These are phyloP conservation scores for Myrica gale DNA, from an alignment of 306 rosid genomes.

Conservation along the genomic window DNA sequence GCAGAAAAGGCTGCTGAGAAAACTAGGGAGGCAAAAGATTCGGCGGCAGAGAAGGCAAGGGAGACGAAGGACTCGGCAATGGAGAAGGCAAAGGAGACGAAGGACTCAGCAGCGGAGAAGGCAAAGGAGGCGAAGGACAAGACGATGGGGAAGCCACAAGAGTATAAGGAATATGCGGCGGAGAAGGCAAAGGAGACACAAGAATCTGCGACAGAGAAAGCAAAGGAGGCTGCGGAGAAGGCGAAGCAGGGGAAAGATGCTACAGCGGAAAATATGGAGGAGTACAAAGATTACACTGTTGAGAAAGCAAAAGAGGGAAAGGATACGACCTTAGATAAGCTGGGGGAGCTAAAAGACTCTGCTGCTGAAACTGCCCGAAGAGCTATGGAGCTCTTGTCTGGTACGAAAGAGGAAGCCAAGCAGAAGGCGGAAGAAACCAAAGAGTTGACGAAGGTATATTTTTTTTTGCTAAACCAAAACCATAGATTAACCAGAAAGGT, in stretches of 20 bases:
- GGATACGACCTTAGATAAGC: slow-evolving; percentile 48
- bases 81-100: slow-evolving; percentile 34
- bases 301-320: slow-evolving; percentile 61
- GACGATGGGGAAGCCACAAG: slow-evolving; percentile 27
- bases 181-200: slow-evolving; percentile 38
- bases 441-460: slow-evolving; percentile 38
- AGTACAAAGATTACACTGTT: slow-evolving; percentile 37
- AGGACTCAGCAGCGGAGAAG: slow-evolving; percentile 31
- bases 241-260: slow-evolving; percentile 35
- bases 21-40: slow-evolving; percentile 10
- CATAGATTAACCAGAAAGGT: no score
- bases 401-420: slow-evolving; percentile 58
- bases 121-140: slow-evolving; percentile 37
- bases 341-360: slow-evolving; percentile 59
- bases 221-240: slow-evolving; percentile 30
- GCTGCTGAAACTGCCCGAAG: slow-evolving; percentile 57
- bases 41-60: neutral
- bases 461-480: no score
- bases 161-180: slow-evolving; percentile 26
- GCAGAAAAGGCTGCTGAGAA: slow-evolving; percentile 31
- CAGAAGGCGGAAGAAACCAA: slow-evolving; percentile 42
- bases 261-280: slow-evolving; percentile 12
- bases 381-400: slow-evolving; percentile 58
- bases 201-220: slow-evolving; percentile 26
- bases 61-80: slow-evolving; percentile 33